Conservation (phyloP, 106 monocot species). For the Allium cepa region DNA sequence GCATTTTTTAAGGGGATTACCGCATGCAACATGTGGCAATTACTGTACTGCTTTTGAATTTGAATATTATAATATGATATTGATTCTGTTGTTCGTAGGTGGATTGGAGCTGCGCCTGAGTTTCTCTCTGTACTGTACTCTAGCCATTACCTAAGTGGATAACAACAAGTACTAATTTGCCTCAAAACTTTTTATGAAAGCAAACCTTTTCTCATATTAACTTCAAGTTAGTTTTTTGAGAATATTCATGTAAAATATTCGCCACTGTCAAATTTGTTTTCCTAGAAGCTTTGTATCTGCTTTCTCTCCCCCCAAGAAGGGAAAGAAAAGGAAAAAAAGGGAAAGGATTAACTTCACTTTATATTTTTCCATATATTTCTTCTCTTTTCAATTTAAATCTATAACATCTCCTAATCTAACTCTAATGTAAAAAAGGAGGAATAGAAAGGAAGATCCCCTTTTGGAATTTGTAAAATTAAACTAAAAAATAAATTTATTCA, state of each 20-base stretch:
- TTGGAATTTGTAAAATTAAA: too few species aligned
- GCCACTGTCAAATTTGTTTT: background rate
- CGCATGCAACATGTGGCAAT: slow-evolving; percentile 63
- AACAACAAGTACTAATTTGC: slow-evolving; percentile 33
- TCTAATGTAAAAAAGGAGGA: too few species aligned
- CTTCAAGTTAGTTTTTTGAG: background rate
- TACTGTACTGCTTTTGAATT: background rate
- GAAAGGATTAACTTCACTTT: too few species aligned
- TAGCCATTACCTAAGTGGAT: slow-evolving; percentile 52
- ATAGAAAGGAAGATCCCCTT: too few species aligned
- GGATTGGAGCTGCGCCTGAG: slow-evolving; percentile 77
- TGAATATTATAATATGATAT: background rate
- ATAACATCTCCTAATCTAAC: too few species aligned
- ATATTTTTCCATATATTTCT: too few species aligned
- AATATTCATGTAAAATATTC: background rate
- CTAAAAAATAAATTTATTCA: too few species aligned
- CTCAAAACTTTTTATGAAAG: background rate
- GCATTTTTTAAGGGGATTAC: slow-evolving; percentile 82
- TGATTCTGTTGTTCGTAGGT: slow-evolving; percentile 40
- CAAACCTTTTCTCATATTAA: background rate
- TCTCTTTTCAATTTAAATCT: too few species aligned
- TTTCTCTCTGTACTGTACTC: slow-evolving; percentile 53
- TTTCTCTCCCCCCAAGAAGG: too few species aligned
- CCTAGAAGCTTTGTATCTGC: background rate
- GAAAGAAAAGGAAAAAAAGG: too few species aligned